A percentile compares a stretch with the other conserved stretches of the same genome.
Conservation (phyloP, 1,284 basidiomycete genomes). For the Spongispora temasekensis region DNA sequence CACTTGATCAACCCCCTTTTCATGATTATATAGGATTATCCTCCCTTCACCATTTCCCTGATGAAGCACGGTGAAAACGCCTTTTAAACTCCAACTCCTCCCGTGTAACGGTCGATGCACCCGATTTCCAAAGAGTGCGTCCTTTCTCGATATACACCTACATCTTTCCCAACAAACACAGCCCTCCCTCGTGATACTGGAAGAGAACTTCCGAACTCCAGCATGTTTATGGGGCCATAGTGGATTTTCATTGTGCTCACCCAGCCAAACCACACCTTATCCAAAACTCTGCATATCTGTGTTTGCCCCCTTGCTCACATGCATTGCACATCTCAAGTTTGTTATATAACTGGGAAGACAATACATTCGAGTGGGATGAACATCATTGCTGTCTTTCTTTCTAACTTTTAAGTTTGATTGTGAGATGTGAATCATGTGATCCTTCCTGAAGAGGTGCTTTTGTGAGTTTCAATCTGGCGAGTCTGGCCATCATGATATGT, state of each 20-base stretch:
- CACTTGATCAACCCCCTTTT: too few relatives aligned
- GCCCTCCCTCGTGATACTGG: too few relatives aligned
- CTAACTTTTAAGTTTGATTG: neutral
- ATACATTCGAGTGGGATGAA: neutral
- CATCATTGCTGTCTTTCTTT: neutral
- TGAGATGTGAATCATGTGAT: constrained; percentile 3
- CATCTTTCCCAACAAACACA: constrained; percentile 10
- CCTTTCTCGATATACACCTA: neutral
- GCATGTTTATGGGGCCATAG: neutral
- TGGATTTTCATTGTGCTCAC: constrained; percentile 2
- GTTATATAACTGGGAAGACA: neutral
- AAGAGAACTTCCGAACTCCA: neutral
- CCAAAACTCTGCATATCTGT: neutral
- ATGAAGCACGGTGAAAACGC: constrained; percentile 15
- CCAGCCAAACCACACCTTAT: neutral
- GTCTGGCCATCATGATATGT: too few relatives aligned
- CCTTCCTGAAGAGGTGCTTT: neutral
- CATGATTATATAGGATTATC: too few relatives aligned
- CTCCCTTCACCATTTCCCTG: too few relatives aligned
- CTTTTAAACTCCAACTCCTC: constrained; percentile 11
- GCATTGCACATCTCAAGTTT: neutral
- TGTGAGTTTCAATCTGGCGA: neutral
- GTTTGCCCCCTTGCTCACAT: neutral
- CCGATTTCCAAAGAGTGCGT: constrained; percentile 17
- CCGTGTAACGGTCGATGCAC: constrained; percentile 12